phyloP scores from a whole-genome alignment of 2,329 filamentous ascomycete species.

The Dactylellina cionopaga region DNA sequence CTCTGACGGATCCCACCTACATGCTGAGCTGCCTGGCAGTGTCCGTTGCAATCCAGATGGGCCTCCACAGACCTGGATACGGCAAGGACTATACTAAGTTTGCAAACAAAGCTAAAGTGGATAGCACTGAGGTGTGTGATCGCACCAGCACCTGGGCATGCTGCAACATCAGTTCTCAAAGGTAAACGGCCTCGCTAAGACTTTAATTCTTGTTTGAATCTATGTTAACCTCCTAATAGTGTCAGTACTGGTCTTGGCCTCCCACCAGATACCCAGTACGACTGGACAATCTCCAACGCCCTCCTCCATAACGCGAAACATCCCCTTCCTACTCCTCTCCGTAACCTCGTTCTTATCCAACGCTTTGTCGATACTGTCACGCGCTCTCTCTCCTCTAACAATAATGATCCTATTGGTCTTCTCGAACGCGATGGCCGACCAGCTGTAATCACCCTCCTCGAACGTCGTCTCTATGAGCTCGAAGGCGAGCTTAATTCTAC shows the following conservation, averaged over 20 bases:
- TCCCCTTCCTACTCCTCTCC: constrained; percentile 71
- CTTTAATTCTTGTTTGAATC: background rate
- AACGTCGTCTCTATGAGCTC: constrained; percentile 72
- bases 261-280: constrained; percentile 79
- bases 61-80: constrained; percentile 80
- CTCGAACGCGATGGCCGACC: constrained; percentile 74
- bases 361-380: constrained; percentile 80
- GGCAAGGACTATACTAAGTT: constrained; percentile 84
- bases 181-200: constrained; percentile 57
- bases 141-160: constrained; percentile 83
- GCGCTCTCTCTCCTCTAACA: constrained; percentile 81
- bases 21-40: constrained; percentile 86
- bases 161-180: constrained; percentile 83
- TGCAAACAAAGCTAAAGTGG: constrained; percentile 77
- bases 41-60: constrained; percentile 85
- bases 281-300: constrained; percentile 74
- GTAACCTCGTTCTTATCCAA: constrained; percentile 76
- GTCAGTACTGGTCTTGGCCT: constrained; percentile 86
- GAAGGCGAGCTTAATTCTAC: constrained; percentile 66
- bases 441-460: constrained; percentile 74
- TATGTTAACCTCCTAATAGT: constrained; percentile 59
- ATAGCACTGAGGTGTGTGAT: constrained; percentile 74
- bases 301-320: constrained; percentile 71
- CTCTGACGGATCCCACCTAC: constrained; percentile 81
- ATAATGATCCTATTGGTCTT: constrained; percentile 75